Conservation (phyloP, 257 asterid species). For the Haberlea rhodopensis region DNA sequence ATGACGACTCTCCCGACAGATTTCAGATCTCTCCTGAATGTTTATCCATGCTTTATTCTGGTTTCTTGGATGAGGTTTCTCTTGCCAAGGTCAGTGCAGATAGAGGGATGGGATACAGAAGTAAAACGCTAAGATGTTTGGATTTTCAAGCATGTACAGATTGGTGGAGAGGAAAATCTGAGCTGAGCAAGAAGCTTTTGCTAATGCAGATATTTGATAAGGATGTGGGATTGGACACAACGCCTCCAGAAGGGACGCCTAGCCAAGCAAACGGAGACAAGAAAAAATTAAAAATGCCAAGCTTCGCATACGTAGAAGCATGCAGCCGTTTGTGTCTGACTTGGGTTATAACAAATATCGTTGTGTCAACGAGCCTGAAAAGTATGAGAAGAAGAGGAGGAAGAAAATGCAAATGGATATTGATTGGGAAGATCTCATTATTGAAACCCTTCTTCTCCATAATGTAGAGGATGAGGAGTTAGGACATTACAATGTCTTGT, state of each 20-base stretch:
- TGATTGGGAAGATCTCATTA: slow-evolving; percentile 81
- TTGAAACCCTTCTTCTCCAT: slow-evolving; percentile 84
- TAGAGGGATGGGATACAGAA: slow-evolving; percentile 23
- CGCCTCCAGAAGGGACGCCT: slow-evolving; percentile 60
- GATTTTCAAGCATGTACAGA: slow-evolving; percentile 43
- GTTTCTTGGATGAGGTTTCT: slow-evolving; percentile 47
- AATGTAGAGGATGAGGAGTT: slow-evolving; percentile 71
- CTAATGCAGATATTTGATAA: slow-evolving; percentile 60
- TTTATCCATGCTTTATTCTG: slow-evolving; percentile 52
- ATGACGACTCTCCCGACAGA: slow-evolving; percentile 31
- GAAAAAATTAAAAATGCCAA: slow-evolving; percentile 70
- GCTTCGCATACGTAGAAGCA: slow-evolving; percentile 58
- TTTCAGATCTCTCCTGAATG: slow-evolving; percentile 61
- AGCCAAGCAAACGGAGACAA: slow-evolving; percentile 45
- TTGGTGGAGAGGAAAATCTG: slow-evolving; percentile 92
- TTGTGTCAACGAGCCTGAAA: slow-evolving; percentile 27
- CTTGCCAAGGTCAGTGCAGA: slow-evolving; percentile 30
- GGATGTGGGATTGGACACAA: slow-evolving; percentile 64
- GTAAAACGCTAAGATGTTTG: slow-evolving; percentile 25
- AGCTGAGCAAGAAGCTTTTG: slow-evolving; percentile 68
- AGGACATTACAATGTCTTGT: slow-evolving; percentile 68
- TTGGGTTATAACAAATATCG: slow-evolving; percentile 19
- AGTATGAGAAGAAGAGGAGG: slow-evolving; percentile 38
- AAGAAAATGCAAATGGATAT: slow-evolving; percentile 40
- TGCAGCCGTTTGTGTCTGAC: slow-evolving; percentile 40